Conservation (phyloP, 352 stramenopile species). For the Globisporangium alternatum region DNA sequence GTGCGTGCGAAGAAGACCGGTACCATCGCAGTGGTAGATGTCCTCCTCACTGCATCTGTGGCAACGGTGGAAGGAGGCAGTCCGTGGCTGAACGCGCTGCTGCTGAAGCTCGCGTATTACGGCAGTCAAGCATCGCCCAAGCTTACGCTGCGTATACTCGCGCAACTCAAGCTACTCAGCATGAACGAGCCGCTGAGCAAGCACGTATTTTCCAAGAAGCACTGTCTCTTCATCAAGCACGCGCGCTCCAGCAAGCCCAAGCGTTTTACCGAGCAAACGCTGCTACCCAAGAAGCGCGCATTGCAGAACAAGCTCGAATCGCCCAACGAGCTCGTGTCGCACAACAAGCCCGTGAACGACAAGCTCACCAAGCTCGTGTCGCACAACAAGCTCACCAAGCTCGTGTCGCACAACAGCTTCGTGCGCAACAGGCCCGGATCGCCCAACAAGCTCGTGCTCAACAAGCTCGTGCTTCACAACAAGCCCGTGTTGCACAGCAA, state of each 20-base stretch:
- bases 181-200: not conserved
- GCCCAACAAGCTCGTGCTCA: no score
- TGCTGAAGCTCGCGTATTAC: not conserved
- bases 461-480: not conserved
- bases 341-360: not conserved
- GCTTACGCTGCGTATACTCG: not conserved
- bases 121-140: not conserved
- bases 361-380: not conserved
- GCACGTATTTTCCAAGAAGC: not conserved
- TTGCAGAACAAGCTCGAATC: not conserved
- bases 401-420: no score
- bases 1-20: not conserved
- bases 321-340: not conserved
- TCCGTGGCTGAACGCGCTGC: not conserved
- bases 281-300: not conserved
- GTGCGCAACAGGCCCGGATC: not conserved
- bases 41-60: not conserved
- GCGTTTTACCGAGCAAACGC: no score
- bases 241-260: not conserved
- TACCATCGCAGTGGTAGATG: not conserved
- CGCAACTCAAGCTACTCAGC: not conserved
- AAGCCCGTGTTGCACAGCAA: not conserved
- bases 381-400: not conserved
- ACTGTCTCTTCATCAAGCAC: not conserved
- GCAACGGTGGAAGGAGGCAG: not conserved